Percentiles rank a stretch among this genome's conserved stretches.
These are phyloP conservation scores for Cucurbita ficifolia DNA, from an alignment of 306 rosid genomes.

Conservation along the genomic window DNA sequence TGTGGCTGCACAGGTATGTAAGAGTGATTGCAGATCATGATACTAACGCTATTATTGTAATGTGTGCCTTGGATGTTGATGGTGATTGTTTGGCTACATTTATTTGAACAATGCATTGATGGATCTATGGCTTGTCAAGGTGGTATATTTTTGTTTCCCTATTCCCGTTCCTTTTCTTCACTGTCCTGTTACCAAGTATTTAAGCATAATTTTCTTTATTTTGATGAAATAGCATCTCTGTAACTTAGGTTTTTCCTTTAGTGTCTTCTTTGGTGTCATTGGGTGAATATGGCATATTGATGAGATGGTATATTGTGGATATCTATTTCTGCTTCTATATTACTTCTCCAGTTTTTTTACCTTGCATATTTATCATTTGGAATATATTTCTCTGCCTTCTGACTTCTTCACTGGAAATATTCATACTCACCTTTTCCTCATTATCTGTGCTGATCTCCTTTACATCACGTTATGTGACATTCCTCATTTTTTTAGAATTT, in stretches of 20 bases:
- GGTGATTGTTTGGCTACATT: neutral
- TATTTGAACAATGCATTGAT: neutral
- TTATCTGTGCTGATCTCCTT: neutral
- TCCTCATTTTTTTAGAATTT: conserved; percentile 15
- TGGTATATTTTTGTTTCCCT: neutral
- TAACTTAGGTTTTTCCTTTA: neutral
- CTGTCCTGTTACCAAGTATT: neutral
- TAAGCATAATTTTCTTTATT: neutral
- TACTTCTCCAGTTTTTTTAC: neutral
- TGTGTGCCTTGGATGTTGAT: neutral
- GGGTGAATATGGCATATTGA: neutral
- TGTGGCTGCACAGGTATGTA: conserved; percentile 56
- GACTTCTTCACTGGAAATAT: too few species aligned
- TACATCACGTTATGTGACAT: neutral
- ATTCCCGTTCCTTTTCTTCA: neutral
- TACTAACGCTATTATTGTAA: neutral
- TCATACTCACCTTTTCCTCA: neutral
- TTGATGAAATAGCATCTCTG: neutral
- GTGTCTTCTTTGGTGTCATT: neutral
- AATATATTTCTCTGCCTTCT: too few species aligned
- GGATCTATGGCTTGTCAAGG: neutral
- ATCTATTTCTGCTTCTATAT: neutral
- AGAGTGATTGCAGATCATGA: conserved; percentile 5
- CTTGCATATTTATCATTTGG: neutral
- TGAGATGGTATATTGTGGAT: neutral